These are phyloP conservation scores for Talaromyces nanjingensis DNA, from an alignment of 495 filamentous ascomycete genomes.

Conservation along the genomic window DNA sequence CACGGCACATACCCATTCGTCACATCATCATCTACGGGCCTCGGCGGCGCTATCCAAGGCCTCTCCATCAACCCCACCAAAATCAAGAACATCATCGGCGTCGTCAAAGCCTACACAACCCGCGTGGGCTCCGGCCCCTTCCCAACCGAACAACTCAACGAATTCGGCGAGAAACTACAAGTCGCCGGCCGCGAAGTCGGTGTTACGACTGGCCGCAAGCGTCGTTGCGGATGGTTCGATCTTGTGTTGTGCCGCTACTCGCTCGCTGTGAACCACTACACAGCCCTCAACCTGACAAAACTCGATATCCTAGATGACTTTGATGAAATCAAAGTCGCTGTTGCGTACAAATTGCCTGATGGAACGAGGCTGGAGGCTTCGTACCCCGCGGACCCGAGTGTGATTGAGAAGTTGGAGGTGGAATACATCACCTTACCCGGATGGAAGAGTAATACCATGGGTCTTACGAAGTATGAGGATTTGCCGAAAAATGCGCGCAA, in stretches of 20 bases:
- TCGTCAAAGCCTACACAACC: slow-evolving; percentile 77
- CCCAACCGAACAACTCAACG: slow-evolving; percentile 71
- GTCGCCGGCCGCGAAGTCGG: slow-evolving; percentile 61
- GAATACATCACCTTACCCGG: slow-evolving; percentile 71
- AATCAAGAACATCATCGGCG: slow-evolving; percentile 64
- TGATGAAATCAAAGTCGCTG: slow-evolving; percentile 69
- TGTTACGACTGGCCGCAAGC: slow-evolving; percentile 75
- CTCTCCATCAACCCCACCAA: slow-evolving; percentile 42
- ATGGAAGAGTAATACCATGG: slow-evolving; percentile 69
- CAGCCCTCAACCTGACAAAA: slow-evolving; percentile 77
- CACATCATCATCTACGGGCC: slow-evolving; percentile 67
- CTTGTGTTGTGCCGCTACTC: slow-evolving; percentile 80
- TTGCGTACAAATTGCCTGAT: slow-evolving; percentile 56
- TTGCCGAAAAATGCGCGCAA: slow-evolving; percentile 67
- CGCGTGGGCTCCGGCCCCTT: slow-evolving; percentile 78
- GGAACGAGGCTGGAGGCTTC: slow-evolving; percentile 45
- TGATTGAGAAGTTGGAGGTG: slow-evolving; percentile 49
- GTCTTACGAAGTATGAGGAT: slow-evolving; percentile 51
- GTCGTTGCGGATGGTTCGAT: slow-evolving; percentile 88
- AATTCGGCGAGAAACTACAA: slow-evolving; percentile 58
- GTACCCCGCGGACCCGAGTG: slow-evolving; percentile 65
- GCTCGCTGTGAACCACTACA: slow-evolving; percentile 64
- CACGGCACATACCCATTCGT: slow-evolving; percentile 82
- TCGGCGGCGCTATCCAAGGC: slow-evolving; percentile 73
- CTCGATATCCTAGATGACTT: slow-evolving; percentile 84